Percentiles rank a stretch among this genome's conserved stretches.
phyloP scores from a whole-genome alignment of 257 asterid genomes.

The Anisodus tanguticus region DNA sequence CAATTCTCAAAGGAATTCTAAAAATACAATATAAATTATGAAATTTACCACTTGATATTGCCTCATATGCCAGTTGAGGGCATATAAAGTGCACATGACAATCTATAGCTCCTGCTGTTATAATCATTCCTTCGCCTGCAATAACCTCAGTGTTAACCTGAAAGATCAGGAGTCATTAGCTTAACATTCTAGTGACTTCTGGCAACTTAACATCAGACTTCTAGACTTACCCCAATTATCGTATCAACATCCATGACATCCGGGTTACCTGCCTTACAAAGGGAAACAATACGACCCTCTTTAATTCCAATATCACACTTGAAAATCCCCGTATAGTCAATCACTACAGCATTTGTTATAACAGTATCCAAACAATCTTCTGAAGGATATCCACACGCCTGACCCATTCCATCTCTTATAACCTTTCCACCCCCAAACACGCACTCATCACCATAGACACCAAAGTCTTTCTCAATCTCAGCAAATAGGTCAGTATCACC shows the following conservation, averaged over 20 bases:
- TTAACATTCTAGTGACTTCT: not conserved
- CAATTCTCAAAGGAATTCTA: slow-evolving; percentile 1
- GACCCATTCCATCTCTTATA: slow-evolving; percentile 95
- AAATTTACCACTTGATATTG: slow-evolving; percentile 90
- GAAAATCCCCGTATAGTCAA: slow-evolving; percentile 87
- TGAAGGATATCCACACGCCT: slow-evolving; percentile 71
- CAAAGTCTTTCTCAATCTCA: slow-evolving; percentile 77
- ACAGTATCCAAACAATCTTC: slow-evolving; percentile 77
- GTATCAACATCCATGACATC: slow-evolving; percentile 70
- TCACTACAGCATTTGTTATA: slow-evolving; percentile 85
- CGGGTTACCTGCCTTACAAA: slow-evolving; percentile 95
- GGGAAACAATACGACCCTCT: slow-evolving; percentile 64
- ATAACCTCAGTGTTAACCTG: slow-evolving; percentile 92
- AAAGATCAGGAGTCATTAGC: slow-evolving; percentile 24
- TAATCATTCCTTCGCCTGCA: slow-evolving; percentile 95
- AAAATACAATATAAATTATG: not conserved
- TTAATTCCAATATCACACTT: slow-evolving; percentile 95
- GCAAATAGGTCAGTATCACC: slow-evolving; percentile 92
- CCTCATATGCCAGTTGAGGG: slow-evolving; percentile 90
- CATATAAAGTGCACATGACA: slow-evolving; percentile 98
- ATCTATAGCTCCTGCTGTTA: slow-evolving; percentile 96
- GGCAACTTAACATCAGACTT: slow-evolving; percentile 2
- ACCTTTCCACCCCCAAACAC: slow-evolving; percentile 98
- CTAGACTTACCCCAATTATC: slow-evolving; percentile 80
- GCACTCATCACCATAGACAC: slow-evolving; percentile 88